These are phyloP conservation scores for sunflower (Helianthus annuus) DNA, from an alignment of 129 eudicot genomes.

Conservation along the genomic window DNA sequence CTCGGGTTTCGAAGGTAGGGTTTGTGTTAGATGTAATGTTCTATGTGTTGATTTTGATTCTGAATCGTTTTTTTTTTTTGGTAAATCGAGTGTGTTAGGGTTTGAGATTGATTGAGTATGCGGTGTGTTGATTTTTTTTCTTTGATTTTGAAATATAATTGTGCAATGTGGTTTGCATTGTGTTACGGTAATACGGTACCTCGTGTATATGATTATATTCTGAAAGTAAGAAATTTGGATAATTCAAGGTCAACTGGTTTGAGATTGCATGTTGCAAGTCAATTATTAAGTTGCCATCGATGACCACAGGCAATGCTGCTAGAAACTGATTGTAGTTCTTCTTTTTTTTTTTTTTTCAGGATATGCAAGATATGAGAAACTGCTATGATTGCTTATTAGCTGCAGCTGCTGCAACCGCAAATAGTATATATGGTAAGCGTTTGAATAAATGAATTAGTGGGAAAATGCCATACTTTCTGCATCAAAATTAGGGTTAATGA, in stretches of 20 bases:
- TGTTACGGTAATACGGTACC: slow-evolving; percentile 4
- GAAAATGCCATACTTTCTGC: slow-evolving; percentile 7
- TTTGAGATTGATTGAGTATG: slow-evolving; percentile 10
- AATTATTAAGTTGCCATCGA: slow-evolving; percentile 18
- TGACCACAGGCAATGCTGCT: slow-evolving; percentile 23
- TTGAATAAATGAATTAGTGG: slow-evolving; percentile 12
- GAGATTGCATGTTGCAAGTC: not conserved
- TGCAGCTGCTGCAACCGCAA: slow-evolving; percentile 92
- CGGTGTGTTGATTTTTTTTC: not conserved
- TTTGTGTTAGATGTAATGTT: not conserved
- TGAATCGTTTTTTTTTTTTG: not conserved
- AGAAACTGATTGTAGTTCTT: slow-evolving; percentile 6
- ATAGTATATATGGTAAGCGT: slow-evolving; percentile 81
- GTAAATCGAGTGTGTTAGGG: slow-evolving; percentile 23
- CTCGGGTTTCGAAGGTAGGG: slow-evolving; percentile 74
- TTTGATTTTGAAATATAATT: slow-evolving; percentile 16
- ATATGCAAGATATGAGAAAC: slow-evolving; percentile 86
- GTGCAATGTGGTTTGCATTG: slow-evolving; percentile 26
- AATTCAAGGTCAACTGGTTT: slow-evolving; percentile 1
- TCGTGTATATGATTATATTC: not conserved
- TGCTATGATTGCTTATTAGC: slow-evolving; percentile 84
- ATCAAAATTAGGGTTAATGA: slow-evolving; percentile 7
- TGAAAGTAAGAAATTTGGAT: not conserved
- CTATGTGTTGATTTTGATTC: not conserved
- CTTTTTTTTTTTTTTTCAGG: slow-evolving; percentile 48